Conservation (phyloP, 495 filamentous ascomycete species). For the Darksidea phi region DNA sequence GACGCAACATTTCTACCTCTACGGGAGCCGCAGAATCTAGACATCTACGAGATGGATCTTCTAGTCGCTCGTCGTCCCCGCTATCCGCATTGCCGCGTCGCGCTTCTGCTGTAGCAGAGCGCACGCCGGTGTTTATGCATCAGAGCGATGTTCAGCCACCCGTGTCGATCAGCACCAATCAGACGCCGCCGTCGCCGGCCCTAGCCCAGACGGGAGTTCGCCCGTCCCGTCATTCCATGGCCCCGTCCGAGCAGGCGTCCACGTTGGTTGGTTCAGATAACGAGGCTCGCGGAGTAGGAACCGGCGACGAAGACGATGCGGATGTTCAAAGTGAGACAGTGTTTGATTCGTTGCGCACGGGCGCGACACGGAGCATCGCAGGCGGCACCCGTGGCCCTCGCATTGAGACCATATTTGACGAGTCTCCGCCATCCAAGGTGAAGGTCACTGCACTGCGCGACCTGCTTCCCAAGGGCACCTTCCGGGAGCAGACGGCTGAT, state of each 20-base stretch:
- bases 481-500: constrained; percentile 42
- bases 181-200: constrained; percentile 40
- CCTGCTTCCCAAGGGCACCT: constrained; percentile 49
- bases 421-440: constrained; percentile 61
- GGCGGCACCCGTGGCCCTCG: constrained; percentile 54
- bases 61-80: constrained; percentile 12
- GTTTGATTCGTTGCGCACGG: constrained; percentile 87
- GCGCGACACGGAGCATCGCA: constrained; percentile 62
- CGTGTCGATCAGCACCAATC: constrained; percentile 18
- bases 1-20: constrained; percentile 36
- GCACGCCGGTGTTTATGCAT: constrained; percentile 22
- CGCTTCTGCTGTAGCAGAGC: constrained; percentile 2
- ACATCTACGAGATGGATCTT: constrained; percentile 12
- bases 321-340: constrained; percentile 86
- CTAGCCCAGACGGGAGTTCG: constrained; percentile 33
- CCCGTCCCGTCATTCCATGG: constrained; percentile 39
- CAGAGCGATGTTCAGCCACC: constrained; percentile 18
- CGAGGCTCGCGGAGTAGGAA: constrained; percentile 70
- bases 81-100: constrained; percentile 17
- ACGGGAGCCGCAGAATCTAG: constrained; percentile 4
- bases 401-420: constrained; percentile 85
- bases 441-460: constrained; percentile 60
- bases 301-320: constrained; percentile 79
- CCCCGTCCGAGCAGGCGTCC: constrained; percentile 71
- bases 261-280: constrained; percentile 81